Conservation (phyloP, 331 rosid species). For the Quercus lobata region DNA sequence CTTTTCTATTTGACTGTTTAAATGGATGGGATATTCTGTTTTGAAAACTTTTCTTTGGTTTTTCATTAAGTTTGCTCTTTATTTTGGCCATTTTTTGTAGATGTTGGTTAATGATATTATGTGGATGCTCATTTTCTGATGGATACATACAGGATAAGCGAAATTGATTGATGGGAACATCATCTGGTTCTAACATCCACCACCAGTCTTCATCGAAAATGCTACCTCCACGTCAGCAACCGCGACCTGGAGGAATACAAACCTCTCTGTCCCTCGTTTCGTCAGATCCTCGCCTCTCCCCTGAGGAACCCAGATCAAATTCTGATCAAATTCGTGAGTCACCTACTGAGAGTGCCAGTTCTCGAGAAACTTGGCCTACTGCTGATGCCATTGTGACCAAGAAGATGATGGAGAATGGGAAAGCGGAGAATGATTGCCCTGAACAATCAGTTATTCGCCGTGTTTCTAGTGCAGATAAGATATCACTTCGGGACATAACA, state of each 20-base stretch:
- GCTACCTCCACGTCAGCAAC: constrained; percentile 89
- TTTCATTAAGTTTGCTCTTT: neutral
- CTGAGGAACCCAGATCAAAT: constrained; percentile 81
- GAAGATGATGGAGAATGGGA: constrained; percentile 81
- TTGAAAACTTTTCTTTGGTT: neutral
- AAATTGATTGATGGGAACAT: constrained; percentile 43
- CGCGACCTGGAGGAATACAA: constrained; percentile 72
- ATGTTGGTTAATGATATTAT: neutral
- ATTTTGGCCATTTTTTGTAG: neutral
- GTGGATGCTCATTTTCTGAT: neutral
- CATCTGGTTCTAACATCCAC: constrained; percentile 60
- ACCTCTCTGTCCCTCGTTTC: constrained; percentile 83
- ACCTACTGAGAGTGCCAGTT: constrained; percentile 97
- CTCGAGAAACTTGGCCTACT: constrained; percentile 88
- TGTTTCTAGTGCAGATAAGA: constrained; percentile 71
- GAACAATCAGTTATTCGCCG: constrained; percentile 73
- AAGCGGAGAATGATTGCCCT: constrained; percentile 57
- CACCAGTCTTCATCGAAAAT: constrained; percentile 45
- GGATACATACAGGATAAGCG: constrained; percentile 26
- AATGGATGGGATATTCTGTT: neutral
- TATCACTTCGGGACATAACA: constrained; percentile 79
- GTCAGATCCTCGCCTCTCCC: constrained; percentile 69
- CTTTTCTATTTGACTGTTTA: neutral
- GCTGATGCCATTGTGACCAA: constrained; percentile 62
- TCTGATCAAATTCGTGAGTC: constrained; percentile 79